Evolutionary conservation across 2,329 filamentous ascomycete genomes (phyloP), one percentile per base, ranked within the genome.

Genomic region (Fusarium odoratissimum): DNA sequence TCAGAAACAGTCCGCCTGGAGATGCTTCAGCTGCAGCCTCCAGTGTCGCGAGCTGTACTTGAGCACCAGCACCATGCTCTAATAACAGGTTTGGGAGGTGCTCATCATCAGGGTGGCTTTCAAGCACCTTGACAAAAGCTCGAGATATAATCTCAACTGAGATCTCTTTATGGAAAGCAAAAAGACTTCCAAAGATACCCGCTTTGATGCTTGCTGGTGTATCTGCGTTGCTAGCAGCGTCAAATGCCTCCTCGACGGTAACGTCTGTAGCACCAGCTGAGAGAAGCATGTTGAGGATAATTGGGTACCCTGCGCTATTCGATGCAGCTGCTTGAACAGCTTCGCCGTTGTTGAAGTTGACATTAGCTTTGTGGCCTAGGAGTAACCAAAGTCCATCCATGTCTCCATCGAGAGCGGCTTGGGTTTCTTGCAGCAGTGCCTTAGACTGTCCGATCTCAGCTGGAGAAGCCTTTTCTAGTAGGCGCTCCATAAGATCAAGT

Each of bases 361-460:
- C 67, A 10, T 40, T 35, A 2, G 67, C 66, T 13, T 69, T 65
- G 14, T 70, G 65, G 4, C 11, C 38, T 6, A 70, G 54, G 0
- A 70, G 30, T 4, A 70, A 14, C 23, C 45, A 54, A 9, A 70
- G 41, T 3, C 65, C 60, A 12, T 25, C 25, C n/a, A 56, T 28
- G 8, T 51, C 23, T 7, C 67, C 67, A 0, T 41, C 19, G 8
- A 70, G 23, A 4, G 67, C 65, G 1, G 13, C 13, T 28, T 60
- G n/a, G 1, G 60, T 65, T 25, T 69, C 65, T 30, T 30, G 23
- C 3, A 64, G 7, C 12, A 70, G 60, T 23, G 44, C 42, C 3
- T 25, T 33, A 1, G 67, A 70, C 21, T 70, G 67, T 5, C 67
- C 67, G 8, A 70, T 69, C 25, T 69, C 60, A 1, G 38, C 48